Base-by-base conservation (phyloP, 192 early-diverging fungal species). In the Geosiphon pyriformis region DNA sequence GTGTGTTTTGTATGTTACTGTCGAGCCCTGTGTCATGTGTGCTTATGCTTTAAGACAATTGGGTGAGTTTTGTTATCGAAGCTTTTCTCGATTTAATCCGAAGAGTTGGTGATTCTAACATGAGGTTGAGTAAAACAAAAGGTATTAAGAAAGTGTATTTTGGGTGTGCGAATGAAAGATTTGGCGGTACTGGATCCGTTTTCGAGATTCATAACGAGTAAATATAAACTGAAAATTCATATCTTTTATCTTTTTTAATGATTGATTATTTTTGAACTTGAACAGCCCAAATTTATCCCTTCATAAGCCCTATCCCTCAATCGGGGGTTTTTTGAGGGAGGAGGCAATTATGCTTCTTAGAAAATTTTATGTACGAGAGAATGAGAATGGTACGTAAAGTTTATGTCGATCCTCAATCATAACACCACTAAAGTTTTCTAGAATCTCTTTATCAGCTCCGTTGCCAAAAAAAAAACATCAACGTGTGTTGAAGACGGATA, bases 1-100 rank as follows among this genome's bases (percentile, higher is more conserved):
- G 35, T 83, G 82, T 25, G 87, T 85, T 42, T 76, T 99, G 25
- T 99, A 96, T 74, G 97, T 99, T 17, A 96, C 97, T 0, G 93
- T 99, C 0, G 97, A 98, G 73, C 95, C 97, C 0, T 99, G 97
- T 72, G 80, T 99, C 3, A 99, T 98, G 97, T 99, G 95, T 60
- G 94, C 93, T 0, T 87, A 92, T 46, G 97, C 95, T 4, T 71
- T 98, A 58, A 72, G 94, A 12, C 89, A 91, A 63, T 65, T 96
- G 25, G 74, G 85, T 85, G 76, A 37, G 72, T 27, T 12, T 25
- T 18, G 4, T 42, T 57, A 29, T 30, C 30, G 10, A 57, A 32
- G 18, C 30, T 2, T n/a, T 32, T 57, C 30, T 32, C 30, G 15
- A 27, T 32, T n/a, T 23, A 0, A n/a, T n/a, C n/a, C n/a, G n/a